Conservation (phyloP, 345 rosid species). For the Aquilaria sinensis region DNA sequence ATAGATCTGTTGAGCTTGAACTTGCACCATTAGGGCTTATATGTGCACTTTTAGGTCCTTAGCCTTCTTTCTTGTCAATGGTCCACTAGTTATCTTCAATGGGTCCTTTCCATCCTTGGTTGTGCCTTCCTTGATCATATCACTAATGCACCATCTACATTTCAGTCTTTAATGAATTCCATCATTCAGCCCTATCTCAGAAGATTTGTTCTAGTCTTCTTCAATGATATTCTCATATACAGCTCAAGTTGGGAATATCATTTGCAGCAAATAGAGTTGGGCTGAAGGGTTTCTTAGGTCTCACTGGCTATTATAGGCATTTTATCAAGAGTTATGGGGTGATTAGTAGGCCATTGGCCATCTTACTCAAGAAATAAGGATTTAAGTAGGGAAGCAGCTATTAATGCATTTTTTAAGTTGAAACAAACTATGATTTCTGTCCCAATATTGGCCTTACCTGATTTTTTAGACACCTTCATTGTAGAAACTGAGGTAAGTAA, state of each 20-base stretch:
- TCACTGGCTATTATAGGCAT: too few relatives aligned
- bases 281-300: too few relatives aligned
- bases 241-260: neutral
- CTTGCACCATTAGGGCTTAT: too few relatives aligned
- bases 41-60: too few relatives aligned
- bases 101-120: too few relatives aligned
- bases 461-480: neutral
- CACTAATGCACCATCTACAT: neutral
- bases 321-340: neutral
- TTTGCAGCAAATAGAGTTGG: neutral
- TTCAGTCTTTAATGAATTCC: neutral
- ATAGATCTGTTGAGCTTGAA: too few relatives aligned
- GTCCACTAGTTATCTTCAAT: too few relatives aligned
- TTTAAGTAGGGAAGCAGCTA: neutral
- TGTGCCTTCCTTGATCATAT: too few relatives aligned
- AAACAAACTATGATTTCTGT: neutral
- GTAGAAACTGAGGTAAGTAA: neutral
- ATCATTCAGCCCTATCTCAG: neutral
- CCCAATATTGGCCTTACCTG: neutral
- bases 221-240: too few relatives aligned
- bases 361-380: neutral
- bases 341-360: neutral
- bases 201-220: too few relatives aligned
- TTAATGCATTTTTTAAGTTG: neutral
- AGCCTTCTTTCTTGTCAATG: too few relatives aligned